Evolutionary conservation across 129 eudicot species (phyloP), one percentile per base, ranked within the genome.

Genomic region (Daucus carota): DNA sequence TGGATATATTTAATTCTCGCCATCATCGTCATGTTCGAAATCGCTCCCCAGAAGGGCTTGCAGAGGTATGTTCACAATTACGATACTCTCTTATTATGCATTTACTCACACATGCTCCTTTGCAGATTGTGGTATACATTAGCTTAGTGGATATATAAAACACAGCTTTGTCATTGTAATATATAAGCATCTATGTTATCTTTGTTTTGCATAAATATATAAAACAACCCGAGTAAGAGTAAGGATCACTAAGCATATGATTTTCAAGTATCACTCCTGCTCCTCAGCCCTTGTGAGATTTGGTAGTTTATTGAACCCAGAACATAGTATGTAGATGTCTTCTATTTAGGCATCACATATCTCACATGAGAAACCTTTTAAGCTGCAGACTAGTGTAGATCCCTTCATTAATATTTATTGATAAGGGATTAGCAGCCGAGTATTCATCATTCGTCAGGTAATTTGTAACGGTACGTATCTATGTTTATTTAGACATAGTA

Each of bases 1-100:
- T 84, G 1, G 93, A 91, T 70, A 80, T 77, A 33, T 83, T 87
- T 81, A 91, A 86, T 63, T 65, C 91, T 59, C 87, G 97, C 57
- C 89, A 83, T 81, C 88, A 82, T 83, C 96, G 91, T 74, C 94
- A 88, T 86, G 80, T 86, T 79, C 84, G 92, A 68, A 88, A 95
- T 81, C 86, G 79, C 48, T 81, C 87, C 75, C 92, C 92, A 16
- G 97, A 95, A 47, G 92, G 89, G 63, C 89, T 95, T 78, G 92
- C 92, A 20, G 97, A 95, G 97, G 99, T 95, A 63, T 75, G 89
- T 76, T 22, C 36, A 63, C 70, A 34, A 28, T 42, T 43, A 24
- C 26, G 42, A 8, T 72, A 6, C 15, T 34, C 72, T 52, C 62
- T 1, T 2, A 16, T 50, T 50, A 50, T 17, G 7, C 26, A 50